These are phyloP conservation scores for Phtheirospermum japonicum DNA, from an alignment of 257 asterid genomes.

Conservation along the genomic window DNA sequence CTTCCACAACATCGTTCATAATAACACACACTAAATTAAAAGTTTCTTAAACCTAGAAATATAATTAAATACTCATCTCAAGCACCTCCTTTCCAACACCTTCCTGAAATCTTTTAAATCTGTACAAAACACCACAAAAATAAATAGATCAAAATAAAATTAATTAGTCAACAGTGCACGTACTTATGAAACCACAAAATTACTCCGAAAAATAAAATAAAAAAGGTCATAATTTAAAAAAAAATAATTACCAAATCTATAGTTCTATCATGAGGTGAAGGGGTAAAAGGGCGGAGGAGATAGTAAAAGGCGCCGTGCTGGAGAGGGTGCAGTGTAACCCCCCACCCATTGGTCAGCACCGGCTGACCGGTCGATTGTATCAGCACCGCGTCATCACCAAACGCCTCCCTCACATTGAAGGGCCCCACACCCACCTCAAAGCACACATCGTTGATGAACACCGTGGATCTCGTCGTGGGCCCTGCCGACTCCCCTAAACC, in stretches of 20 bases:
- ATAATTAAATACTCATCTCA: background rate
- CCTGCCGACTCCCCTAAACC: constrained; percentile 32
- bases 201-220: background rate
- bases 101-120: constrained; percentile 32
- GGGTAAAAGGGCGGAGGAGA: constrained; percentile 52
- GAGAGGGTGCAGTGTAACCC: constrained; percentile 66
- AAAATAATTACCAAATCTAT: constrained; percentile 43
- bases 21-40: no score
- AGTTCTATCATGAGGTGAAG: constrained; percentile 35
- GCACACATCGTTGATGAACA: constrained; percentile 83
- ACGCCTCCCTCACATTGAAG: constrained; percentile 71
- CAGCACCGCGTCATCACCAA: constrained; percentile 79
- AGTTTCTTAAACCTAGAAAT: no score
- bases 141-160: no score
- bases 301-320: constrained; percentile 79
- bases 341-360: constrained; percentile 79
- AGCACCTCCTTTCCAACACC: constrained; percentile 9
- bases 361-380: constrained; percentile 79
- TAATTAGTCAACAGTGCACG: no score
- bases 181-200: background rate
- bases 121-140: no score
- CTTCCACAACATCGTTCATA: background rate
- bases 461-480: constrained; percentile 53
- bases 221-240: no score
- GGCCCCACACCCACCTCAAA: constrained; percentile 72